Evolutionary conservation across 306 rosid species (phyloP).

Genomic region (Prunus kanzakura): DNA sequence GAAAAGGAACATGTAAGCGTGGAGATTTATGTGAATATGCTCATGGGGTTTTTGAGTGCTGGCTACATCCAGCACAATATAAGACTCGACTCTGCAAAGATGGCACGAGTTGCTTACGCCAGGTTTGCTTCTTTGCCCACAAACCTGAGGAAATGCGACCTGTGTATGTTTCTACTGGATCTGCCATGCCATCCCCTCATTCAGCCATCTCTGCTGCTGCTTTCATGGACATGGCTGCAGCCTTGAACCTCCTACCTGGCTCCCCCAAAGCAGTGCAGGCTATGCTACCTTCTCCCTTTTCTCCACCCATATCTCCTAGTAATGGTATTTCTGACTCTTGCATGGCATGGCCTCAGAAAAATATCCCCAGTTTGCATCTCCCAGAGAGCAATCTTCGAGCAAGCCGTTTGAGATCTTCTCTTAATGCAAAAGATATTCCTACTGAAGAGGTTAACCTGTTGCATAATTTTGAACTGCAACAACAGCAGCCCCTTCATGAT

Average conservation of each 20-base stretch:
- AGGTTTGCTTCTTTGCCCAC: slow-evolving; percentile 21
- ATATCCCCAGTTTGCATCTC: slow-evolving; percentile 5
- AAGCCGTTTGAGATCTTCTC: slow-evolving; percentile 2
- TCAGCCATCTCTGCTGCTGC: neutral
- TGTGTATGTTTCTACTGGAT: slow-evolving; percentile 9
- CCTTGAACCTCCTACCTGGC: neutral
- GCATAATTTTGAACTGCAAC: neutral
- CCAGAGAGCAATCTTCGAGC: slow-evolving; percentile 2
- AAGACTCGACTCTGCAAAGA: slow-evolving; percentile 18
- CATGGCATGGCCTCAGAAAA: neutral
- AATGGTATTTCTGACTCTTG: neutral
- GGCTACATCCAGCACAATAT: slow-evolving; percentile 24
- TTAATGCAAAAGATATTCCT: neutral
- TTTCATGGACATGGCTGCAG: neutral
- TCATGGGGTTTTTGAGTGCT: slow-evolving; percentile 18
- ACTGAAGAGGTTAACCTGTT: neutral
- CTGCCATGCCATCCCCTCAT: slow-evolving; percentile 4
- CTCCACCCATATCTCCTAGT: neutral
- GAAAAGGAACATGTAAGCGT: slow-evolving; percentile 9
- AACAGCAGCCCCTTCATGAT: neutral
- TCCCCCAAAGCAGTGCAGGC: neutral
- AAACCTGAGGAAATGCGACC: slow-evolving; percentile 16
- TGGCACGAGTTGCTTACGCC: neutral
- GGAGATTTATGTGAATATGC: slow-evolving; percentile 22
- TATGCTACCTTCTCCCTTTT: neutral